Conservation (phyloP, 805 yeast species). For the Ogataea nonfermentans region DNA sequence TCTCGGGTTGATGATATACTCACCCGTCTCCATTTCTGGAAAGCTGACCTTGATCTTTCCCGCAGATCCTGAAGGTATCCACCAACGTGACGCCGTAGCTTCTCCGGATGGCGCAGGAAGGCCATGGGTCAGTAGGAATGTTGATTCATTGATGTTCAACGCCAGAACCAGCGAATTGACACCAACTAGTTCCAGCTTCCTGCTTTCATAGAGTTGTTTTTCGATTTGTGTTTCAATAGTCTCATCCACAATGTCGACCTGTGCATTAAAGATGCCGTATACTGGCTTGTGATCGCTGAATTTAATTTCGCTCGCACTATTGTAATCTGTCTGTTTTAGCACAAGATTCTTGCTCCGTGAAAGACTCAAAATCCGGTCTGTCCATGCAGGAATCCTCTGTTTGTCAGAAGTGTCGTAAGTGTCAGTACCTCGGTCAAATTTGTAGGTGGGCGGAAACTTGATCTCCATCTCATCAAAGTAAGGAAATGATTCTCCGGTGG, state of each 20-base stretch:
- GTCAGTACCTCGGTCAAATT: slow-evolving; percentile 83
- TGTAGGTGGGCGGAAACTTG: slow-evolving; percentile 86
- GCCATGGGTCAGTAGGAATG: slow-evolving; percentile 32
- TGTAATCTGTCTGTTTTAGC: slow-evolving; percentile 59
- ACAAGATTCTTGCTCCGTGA: slow-evolving; percentile 53
- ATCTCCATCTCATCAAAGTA: slow-evolving; percentile 80
- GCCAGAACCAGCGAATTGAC: slow-evolving; percentile 31
- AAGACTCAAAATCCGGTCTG: slow-evolving; percentile 76
- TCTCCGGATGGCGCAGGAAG: slow-evolving; percentile 92
- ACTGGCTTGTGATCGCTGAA: slow-evolving; percentile 95
- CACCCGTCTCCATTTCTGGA: slow-evolving; percentile 42
- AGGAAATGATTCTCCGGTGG: slow-evolving; percentile 73
- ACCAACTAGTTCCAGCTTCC: slow-evolving; percentile 43
- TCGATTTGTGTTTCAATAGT: slow-evolving; percentile 47
- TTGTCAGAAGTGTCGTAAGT: slow-evolving; percentile 88
- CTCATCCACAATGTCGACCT: slow-evolving; percentile 66
- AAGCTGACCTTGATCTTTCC: slow-evolving; percentile 63
- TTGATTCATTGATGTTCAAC: slow-evolving; percentile 18
- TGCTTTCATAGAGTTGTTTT: slow-evolving; percentile 53
- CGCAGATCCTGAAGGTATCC: slow-evolving; percentile 66
- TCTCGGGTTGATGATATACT: slow-evolving; percentile 61
- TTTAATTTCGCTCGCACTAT: slow-evolving; percentile 50
- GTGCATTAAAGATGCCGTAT: slow-evolving; percentile 63
- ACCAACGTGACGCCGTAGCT: slow-evolving; percentile 66
- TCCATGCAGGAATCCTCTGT: slow-evolving; percentile 95